phyloP scores from a whole-genome alignment of 2,329 filamentous ascomycete genomes.

The Epichloe uncinata region DNA sequence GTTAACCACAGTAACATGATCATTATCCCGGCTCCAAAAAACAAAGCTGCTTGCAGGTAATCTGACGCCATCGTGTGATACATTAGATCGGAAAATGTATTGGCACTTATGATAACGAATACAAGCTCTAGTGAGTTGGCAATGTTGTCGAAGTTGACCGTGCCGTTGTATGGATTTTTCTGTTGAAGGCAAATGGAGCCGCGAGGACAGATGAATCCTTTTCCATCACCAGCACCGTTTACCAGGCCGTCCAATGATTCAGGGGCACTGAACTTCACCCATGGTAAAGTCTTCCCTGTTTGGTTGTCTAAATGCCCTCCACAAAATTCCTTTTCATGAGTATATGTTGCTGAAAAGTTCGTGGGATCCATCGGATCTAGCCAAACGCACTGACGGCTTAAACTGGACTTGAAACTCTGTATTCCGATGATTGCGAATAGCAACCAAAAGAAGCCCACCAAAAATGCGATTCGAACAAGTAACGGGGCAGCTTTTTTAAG shows the following conservation, averaged over 20 bases:
- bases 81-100: conserved; percentile 90
- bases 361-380: conserved; percentile 47
- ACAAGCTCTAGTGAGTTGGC: conserved; percentile 83
- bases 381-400: conserved; percentile 69
- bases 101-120: conserved; percentile 96
- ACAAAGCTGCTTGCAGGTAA: conserved; percentile 75
- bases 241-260: conserved; percentile 32
- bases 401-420: conserved; percentile 84
- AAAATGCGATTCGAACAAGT: conserved; percentile 81
- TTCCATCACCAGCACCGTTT: conserved; percentile 41
- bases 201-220: conserved; percentile 79
- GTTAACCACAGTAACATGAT: conserved; percentile 95
- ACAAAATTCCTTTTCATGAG: conserved; percentile 62
- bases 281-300: conserved; percentile 48
- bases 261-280: conserved; percentile 37
- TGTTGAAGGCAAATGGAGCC: conserved; percentile 75
- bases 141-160: conserved; percentile 92
- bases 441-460: conserved; percentile 96
- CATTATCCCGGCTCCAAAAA: conserved; percentile 60
- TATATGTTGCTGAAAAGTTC: conserved; percentile 42
- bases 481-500: conserved; percentile 89
- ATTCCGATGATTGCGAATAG: conserved; percentile 94
- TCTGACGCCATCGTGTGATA: conserved; percentile 89
- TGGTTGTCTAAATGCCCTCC: conserved; percentile 61
- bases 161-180: conserved; percentile 66